Evolutionary conservation across 768 basidiomycete genomes (phyloP), one percentile per base, ranked within the genome.

Genomic region (Leccinellum rugosiceps): DNA sequence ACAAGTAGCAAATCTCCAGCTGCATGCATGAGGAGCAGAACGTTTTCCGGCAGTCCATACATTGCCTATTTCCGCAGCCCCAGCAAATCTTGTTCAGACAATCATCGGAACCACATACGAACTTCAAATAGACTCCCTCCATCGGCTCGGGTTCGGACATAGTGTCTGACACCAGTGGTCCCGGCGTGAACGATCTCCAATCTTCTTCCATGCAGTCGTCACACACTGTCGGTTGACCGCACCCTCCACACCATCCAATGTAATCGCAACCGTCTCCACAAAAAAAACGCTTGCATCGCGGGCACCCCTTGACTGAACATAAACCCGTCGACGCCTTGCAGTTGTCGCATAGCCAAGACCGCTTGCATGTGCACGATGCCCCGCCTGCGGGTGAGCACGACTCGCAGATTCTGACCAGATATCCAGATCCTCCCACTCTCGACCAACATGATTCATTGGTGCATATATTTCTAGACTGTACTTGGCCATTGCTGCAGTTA

Each of bases 261-360:
- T 71, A 69, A 2, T 58, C 56, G 67, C 68, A 69, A 6, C 49
- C 51, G 21, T 59, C 21, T 14, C 47, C 13, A 54, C 67, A 69
- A 43, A 52, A 69, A 38, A 46, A 44, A 47, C 45, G 52, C 30
- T 2, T 55, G 57, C 69, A 69, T 30, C 30, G 65, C n/a, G 59
- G 56, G 10, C 68, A 71, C 1, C 14, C 23, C 28, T 56, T 58
- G 57, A 63, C 32, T 32, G 11, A 58, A 50, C 61, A 49, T 21
- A 47, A 50, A 2, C 34, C 44, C 31, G 19, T 49, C 4, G 58
- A 17, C 25, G 54, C 50, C 2, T 50, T 52, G 57, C 67, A 69
- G 46, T 64, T 59, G 31, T 69, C 66, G 52, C 67, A 68, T 7
- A 59, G 41, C 67, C 68, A 65, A 46, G 52, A 56, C 30, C 52